Evolutionary conservation across 2,329 filamentous ascomycete species (phyloP).

Genomic region (Periglandula ipomoeae): DNA sequence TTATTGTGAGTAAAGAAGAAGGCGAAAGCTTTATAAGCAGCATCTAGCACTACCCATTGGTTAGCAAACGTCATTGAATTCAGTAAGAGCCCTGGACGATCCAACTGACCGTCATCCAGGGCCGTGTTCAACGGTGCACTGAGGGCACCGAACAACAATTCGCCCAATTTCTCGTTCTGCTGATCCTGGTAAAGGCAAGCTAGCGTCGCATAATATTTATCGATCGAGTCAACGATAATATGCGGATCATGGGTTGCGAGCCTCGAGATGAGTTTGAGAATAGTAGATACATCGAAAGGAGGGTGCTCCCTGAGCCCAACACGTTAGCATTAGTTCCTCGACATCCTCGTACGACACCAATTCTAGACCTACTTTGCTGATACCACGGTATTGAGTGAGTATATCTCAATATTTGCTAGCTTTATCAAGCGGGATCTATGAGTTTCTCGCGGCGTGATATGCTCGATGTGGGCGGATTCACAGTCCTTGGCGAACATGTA

Average conservation of each 20-base stretch:
- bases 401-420: constrained; percentile 28
- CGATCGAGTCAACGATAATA: constrained; percentile 15
- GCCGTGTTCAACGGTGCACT: constrained; percentile 18
- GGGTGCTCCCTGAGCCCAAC: background rate
- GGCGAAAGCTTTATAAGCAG: constrained; percentile 27
- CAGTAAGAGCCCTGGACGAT: background rate
- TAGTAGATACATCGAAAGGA: constrained; percentile 12
- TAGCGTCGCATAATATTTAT: constrained; percentile 32
- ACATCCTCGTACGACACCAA: background rate
- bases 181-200: constrained; percentile 24
- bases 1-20: constrained; percentile 28
- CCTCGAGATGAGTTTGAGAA: constrained; percentile 28
- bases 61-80: background rate
- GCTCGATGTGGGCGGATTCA: constrained; percentile 22
- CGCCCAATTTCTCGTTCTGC: constrained; percentile 12
- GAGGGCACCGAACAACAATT: constrained; percentile 20
- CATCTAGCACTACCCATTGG: constrained; percentile 1
- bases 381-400: constrained; percentile 19
- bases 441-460: constrained; percentile 23
- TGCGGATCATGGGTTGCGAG: constrained; percentile 16
- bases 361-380: constrained; percentile 16
- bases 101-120: constrained; percentile 13
- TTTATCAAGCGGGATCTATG: constrained; percentile 22
- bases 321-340: background rate
- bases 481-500: constrained; percentile 36